Conservation (phyloP, 306 rosid genomes). For the Medicago arabica region DNA sequence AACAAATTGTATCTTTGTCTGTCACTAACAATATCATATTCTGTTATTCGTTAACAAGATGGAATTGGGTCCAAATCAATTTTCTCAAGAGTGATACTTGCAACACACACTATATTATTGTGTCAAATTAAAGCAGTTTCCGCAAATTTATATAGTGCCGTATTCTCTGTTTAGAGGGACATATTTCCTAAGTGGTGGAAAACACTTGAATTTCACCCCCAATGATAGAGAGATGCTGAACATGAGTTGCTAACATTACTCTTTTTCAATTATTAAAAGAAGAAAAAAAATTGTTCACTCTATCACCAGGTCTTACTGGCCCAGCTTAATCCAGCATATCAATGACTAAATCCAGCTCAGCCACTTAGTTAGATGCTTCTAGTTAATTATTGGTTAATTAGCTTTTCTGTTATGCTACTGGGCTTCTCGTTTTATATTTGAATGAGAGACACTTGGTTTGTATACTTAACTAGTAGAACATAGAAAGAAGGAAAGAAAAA, state of each 20-base stretch:
- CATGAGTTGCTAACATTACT: background rate
- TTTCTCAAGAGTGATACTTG: too few species aligned
- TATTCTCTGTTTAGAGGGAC: background rate
- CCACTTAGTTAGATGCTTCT: background rate
- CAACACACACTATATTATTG: too few species aligned
- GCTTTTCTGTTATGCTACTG: background rate
- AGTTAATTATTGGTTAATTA: background rate
- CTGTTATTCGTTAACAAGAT: too few species aligned
- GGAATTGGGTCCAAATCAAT: too few species aligned
- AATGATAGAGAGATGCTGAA: background rate
- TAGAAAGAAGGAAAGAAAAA: too few species aligned
- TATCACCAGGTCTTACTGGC: background rate
- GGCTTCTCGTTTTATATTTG: background rate
- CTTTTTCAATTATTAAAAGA: background rate
- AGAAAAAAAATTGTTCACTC: conserved; percentile 1
- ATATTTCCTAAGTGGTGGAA: background rate
- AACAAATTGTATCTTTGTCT: background rate
- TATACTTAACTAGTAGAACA: too few species aligned
- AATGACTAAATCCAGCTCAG: background rate
- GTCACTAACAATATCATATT: background rate
- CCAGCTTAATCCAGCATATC: background rate
- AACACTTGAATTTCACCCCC: background rate
- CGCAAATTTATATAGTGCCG: too few species aligned
- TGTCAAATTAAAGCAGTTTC: too few species aligned
- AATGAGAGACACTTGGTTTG: too few species aligned